Percentiles rank a stretch among this genome's conserved stretches.
phyloP scores from a whole-genome alignment of 1,284 basidiomycete genomes.

The Ceratobasidium sp. region DNA sequence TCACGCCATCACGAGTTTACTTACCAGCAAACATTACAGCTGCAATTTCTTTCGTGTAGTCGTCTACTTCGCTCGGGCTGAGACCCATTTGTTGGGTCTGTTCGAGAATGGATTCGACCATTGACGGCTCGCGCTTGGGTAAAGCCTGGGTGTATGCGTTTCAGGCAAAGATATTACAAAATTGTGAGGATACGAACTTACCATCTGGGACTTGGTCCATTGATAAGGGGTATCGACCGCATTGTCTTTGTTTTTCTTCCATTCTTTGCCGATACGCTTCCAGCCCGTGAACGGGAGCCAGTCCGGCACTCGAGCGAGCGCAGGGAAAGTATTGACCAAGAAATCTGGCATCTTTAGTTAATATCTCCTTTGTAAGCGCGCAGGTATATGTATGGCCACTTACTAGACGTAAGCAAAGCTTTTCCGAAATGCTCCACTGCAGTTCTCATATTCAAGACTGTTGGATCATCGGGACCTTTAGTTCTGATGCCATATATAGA shows the following conservation, averaged over 20 bases:
- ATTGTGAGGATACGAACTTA: not conserved
- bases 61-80: too few species aligned
- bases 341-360: conserved; percentile 14
- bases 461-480: conserved; percentile 10
- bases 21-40: too few species aligned
- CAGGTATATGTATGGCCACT: not conserved
- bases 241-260: conserved; percentile 29
- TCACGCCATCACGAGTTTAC: too few species aligned
- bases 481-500: conserved; percentile 37
- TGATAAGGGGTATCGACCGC: conserved; percentile 7
- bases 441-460: conserved; percentile 8
- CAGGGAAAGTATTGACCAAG: conserved; percentile 40
- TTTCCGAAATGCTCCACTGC: conserved; percentile 24
- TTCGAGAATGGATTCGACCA: too few species aligned
- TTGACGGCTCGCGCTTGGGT: too few species aligned
- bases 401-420: conserved; percentile 13
- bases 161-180: not conserved
- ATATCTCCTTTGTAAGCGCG: not conserved
- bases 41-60: too few species aligned
- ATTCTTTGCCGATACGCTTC: conserved; percentile 23
- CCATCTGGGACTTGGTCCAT: conserved; percentile 30
- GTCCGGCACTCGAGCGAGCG: conserved; percentile 35
- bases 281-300: conserved; percentile 44
- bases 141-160: not conserved
- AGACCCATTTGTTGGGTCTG: too few species aligned